phyloP scores from a whole-genome alignment of 2,329 filamentous ascomycete genomes.

The Neopestalotiopsis sp. region DNA sequence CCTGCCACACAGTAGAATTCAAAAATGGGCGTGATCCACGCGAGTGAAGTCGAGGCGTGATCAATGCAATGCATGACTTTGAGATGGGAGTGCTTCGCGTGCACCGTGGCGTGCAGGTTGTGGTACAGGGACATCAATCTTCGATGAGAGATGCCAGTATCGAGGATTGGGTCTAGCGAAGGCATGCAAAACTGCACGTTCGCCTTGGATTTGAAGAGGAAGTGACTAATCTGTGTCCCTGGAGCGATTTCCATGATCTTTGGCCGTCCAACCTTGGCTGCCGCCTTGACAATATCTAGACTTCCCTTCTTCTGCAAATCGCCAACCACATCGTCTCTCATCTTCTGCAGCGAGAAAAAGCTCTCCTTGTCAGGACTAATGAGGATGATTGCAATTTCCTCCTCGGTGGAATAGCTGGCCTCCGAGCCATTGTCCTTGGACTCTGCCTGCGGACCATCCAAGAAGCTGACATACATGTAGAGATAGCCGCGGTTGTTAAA shows the following conservation, averaged over 20 bases:
- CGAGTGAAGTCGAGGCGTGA: slow-evolving; percentile 78
- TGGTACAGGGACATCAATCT: slow-evolving; percentile 86
- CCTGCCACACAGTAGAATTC: slow-evolving; percentile 96
- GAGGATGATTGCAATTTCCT: slow-evolving; percentile 88
- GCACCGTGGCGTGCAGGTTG: slow-evolving; percentile 82
- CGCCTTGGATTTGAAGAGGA: slow-evolving; percentile 90
- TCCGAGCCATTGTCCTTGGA: slow-evolving; percentile 41
- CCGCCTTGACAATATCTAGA: slow-evolving; percentile 75
- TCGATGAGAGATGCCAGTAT: slow-evolving; percentile 62
- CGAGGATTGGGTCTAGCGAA: slow-evolving; percentile 74
- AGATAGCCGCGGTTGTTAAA: slow-evolving; percentile 97
- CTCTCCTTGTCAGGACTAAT: slow-evolving; percentile 93
- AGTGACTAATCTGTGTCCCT: slow-evolving; percentile 83
- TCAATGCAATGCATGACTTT: slow-evolving; percentile 85
- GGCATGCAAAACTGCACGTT: slow-evolving; percentile 98
- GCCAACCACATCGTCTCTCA: slow-evolving; percentile 66
- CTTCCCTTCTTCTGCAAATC: slow-evolving; percentile 79
- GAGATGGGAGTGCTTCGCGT: slow-evolving; percentile 81
- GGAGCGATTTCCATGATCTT: slow-evolving; percentile 77
- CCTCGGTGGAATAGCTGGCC: slow-evolving; percentile 67
- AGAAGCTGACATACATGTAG: slow-evolving; percentile 99
- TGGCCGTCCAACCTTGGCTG: slow-evolving; percentile 75
- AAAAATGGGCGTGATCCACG: slow-evolving; percentile 90
- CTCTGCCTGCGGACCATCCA: slow-evolving; percentile 63
- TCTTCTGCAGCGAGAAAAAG: slow-evolving; percentile 86